Evolutionary conservation across 176 grass and related monocot genomes (phyloP).

Genomic region (Oryza punctata): DNA sequence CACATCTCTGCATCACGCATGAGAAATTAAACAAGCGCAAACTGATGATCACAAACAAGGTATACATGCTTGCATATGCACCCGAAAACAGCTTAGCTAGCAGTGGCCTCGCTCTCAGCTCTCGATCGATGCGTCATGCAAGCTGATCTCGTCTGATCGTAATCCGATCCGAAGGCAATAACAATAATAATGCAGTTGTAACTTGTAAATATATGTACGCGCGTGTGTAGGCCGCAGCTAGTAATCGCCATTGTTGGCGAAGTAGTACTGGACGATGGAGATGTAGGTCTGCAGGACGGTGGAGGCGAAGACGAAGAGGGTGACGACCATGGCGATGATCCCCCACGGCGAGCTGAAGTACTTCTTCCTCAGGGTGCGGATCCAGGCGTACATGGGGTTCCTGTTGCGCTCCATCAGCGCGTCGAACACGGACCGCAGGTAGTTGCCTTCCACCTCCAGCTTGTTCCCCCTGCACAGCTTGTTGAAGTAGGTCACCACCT

Average conservation of each 20-base stretch:
- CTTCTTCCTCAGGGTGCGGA: not conserved
- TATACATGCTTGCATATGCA: no score
- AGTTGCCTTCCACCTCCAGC: conserved; percentile 18
- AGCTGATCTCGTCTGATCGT: no score
- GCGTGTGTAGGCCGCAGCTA: not conserved
- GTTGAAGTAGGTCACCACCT: conserved; percentile 19
- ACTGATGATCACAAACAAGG: no score
- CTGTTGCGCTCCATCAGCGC: not conserved
- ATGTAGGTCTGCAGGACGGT: conserved; percentile 32
- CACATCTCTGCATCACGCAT: no score
- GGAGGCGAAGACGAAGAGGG: conserved; percentile 24
- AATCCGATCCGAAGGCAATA: no score
- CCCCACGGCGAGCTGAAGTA: conserved; percentile 28
- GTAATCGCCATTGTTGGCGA: not conserved
- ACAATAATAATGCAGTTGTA: no score
- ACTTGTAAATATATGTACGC: no score
- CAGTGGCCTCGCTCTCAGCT: no score
- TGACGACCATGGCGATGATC: conserved; percentile 20
- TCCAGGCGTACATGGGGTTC: conserved; percentile 14
- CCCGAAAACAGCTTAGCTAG: no score
- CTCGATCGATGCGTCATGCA: no score
- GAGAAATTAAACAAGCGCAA: no score
- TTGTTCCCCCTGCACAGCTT: conserved; percentile 7
- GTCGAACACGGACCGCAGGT: not conserved
- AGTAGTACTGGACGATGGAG: not conserved